phyloP scores from a whole-genome alignment of 345 rosid genomes.

The Dipteronia sinensis region DNA sequence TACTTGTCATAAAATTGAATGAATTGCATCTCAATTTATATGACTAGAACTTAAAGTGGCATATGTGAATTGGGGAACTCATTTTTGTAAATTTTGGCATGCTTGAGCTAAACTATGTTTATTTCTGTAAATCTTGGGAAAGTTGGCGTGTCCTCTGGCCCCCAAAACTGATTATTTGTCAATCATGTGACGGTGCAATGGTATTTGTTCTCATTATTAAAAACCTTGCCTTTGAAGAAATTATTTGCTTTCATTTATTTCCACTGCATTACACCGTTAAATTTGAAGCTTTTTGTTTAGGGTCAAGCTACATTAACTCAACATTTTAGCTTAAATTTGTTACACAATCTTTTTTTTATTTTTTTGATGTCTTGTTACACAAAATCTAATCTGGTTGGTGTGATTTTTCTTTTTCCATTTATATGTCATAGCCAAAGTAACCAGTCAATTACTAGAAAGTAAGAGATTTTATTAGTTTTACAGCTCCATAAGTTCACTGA shows the following conservation, averaged over 20 bases:
- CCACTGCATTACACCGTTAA: neutral
- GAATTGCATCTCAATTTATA: slow-evolving; percentile 12
- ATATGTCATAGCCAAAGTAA: neutral
- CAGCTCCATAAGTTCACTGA: neutral
- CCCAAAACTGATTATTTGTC: neutral
- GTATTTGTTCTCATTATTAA: neutral
- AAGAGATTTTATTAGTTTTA: neutral
- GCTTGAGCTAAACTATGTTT: slow-evolving; percentile 7
- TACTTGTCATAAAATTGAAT: slow-evolving; percentile 1
- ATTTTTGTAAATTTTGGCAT: slow-evolving; percentile 19
- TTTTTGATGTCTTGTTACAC: too few relatives aligned
- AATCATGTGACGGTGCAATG: neutral
- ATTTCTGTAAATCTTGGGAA: slow-evolving; percentile 14
- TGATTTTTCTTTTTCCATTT: too few relatives aligned
- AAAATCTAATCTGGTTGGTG: too few relatives aligned
- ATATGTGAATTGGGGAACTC: slow-evolving; percentile 6
- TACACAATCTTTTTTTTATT: too few relatives aligned
- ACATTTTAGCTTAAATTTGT: too few relatives aligned
- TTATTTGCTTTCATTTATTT: neutral
- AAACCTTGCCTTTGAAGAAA: neutral
- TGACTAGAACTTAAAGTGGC: slow-evolving; percentile 8
- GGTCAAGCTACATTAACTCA: too few relatives aligned
- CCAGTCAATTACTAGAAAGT: neutral
- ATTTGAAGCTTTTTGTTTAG: too few relatives aligned
- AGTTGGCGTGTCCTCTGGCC: slow-evolving; percentile 3